Conservation (phyloP, 2,329 filamentous ascomycete genomes). For the Tympanopsis confertula region DNA sequence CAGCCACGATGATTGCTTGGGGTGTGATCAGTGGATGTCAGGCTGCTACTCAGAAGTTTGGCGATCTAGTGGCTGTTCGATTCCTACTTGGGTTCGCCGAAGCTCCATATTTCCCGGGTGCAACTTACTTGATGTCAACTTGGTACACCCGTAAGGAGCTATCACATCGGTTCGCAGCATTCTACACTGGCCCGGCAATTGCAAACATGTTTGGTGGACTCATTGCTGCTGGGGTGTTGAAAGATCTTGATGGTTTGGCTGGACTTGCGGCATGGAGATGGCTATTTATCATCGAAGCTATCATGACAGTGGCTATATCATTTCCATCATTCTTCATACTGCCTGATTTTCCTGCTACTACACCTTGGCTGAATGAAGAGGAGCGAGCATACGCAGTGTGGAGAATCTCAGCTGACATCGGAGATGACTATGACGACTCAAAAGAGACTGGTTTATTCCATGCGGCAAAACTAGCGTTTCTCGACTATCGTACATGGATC, state of each 20-base stretch:
- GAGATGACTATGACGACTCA: conserved; percentile 14
- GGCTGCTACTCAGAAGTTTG: conserved; percentile 67
- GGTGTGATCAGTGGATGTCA: conserved; percentile 65
- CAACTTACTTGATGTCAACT: conserved; percentile 67
- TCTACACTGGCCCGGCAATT: conserved; percentile 73
- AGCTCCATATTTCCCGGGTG: conserved; percentile 68
- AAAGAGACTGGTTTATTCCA: conserved; percentile 10
- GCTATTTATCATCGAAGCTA: conserved; percentile 72
- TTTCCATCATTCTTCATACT: conserved; percentile 58
- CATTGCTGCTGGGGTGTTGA: conserved; percentile 68
- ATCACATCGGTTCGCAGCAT: conserved; percentile 85
- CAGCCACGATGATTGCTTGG: conserved; percentile 70
- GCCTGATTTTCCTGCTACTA: conserved; percentile 64
- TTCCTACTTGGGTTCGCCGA: conserved; percentile 71
- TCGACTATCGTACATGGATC: conserved; percentile 17
- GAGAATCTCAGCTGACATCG: conserved; percentile 19
- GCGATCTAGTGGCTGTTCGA: conserved; percentile 63
- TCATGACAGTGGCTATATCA: conserved; percentile 48
- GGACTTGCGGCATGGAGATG: conserved; percentile 68
- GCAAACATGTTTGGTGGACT: conserved; percentile 79
- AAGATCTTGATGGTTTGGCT: conserved; percentile 66
- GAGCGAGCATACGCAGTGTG: conserved; percentile 45
- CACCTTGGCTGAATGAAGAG: conserved; percentile 60
- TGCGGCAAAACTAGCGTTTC: conserved; percentile 18
- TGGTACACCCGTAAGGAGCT: conserved; percentile 84